Evolutionary conservation across 768 basidiomycete species (phyloP), one percentile per base, ranked within the genome.

Genomic region (Collybia mongolica): DNA sequence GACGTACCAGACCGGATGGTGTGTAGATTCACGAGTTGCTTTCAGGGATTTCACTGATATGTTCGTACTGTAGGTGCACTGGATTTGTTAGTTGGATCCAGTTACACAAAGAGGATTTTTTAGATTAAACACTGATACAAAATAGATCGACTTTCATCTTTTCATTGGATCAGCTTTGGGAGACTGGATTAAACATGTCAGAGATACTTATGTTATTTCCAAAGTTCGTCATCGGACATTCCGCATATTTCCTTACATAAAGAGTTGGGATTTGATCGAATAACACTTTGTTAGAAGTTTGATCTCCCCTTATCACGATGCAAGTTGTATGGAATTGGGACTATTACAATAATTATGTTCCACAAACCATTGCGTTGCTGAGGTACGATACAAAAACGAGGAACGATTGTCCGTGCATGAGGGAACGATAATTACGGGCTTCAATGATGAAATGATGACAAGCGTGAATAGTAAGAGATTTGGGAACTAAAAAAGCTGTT

Each of bases 1-100:
- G 60, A 53, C 56, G 1, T 57, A 56, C 24, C 55, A 51, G 23
- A 54, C 60, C 44, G 60, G 59, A 57, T 64, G 57, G 60, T 64
- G 11, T 7, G 54, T 49, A 17, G 9, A 14, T 36, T 18, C 24
- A 26, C 24, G 4, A 20, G 7, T 29, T 18, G 4, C n/a, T n/a
- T 7, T 35, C 12, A 23, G 14, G 24, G 24, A 4, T 26, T 26
- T 26, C 7, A 26, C 3, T 7, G 24, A 26, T 26, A 7, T 26
- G 7, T 3, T 26, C 24, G 32, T 32, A 12, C 24, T 32, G 32
- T 11, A 44, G 43, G 43, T 44, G 43, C 28, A 44, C 44, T 4
- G 44, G 28, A 14, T 60, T 56, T 32, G 48, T 58, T 26, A 44
- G 51, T 28, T 56, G 56, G 54, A 54, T 58, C 36, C 59, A 60